These are phyloP conservation scores for Diaporthe vaccinii DNA, from an alignment of 2,329 filamentous ascomycete genomes.

Conservation along the genomic window DNA sequence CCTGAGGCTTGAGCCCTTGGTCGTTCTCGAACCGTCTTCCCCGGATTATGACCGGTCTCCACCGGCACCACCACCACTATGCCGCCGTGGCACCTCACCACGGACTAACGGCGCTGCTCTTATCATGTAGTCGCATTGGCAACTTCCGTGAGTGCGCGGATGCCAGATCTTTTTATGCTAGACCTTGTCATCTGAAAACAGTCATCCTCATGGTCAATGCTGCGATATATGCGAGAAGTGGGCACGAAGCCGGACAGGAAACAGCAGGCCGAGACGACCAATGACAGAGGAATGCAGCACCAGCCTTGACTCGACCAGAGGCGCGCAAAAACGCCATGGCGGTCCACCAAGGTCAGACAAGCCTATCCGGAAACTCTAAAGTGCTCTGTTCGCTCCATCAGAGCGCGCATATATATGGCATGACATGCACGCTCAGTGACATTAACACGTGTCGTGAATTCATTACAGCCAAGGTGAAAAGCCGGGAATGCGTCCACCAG, in stretches of 20 bases:
- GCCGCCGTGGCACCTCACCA: background rate
- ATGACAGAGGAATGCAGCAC: background rate
- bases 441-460: constrained; percentile 9
- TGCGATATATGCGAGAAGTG: background rate
- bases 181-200: background rate
- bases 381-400: background rate
- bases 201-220: background rate
- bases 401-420: constrained; percentile 4
- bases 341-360: background rate
- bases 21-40: constrained; percentile 36
- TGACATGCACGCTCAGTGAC: constrained; percentile 1
- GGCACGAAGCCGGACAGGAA: background rate
- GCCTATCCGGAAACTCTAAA: background rate
- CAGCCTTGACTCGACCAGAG: background rate
- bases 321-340: constrained; percentile 3
- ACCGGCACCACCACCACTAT: constrained; percentile 11
- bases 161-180: background rate
- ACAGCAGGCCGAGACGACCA: background rate
- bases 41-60: constrained; percentile 31
- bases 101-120: background rate
- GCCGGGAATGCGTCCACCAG: background rate
- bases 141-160: background rate
- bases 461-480: background rate
- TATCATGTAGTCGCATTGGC: background rate
- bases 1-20: constrained; percentile 17